Base-by-base conservation (phyloP, 345 rosid genomes). In the Hibiscus tridactylites region DNA sequence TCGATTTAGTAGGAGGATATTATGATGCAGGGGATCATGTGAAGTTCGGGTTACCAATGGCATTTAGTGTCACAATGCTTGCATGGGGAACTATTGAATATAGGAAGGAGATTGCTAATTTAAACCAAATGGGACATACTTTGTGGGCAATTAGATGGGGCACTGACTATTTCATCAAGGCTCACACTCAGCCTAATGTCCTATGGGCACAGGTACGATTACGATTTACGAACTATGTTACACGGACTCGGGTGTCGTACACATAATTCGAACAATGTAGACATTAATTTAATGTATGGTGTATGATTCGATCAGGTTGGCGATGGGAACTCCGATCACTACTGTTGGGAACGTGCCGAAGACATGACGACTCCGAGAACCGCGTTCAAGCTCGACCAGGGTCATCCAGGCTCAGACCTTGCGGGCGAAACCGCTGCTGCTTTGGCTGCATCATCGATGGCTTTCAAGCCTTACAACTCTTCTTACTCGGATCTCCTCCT, bases 401-500 rank as follows among this genome's bases (percentile, higher is more conserved):
- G 84, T 12, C 82, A 88, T 74, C 97, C 93, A 19, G 96, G 96
- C n/a, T 91, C 98, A 0, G 96, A 93, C 76, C 79, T 93, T 47
- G 92, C 96, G 0, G 96, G 82, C 26, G 98, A 91, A 84, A 91
- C 96, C 6, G 88, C 96, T 15, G 95, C 95, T 9, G 93, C 98
- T n/a, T 76, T 90, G 69, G 98, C 95, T 17, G 90, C 93, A 3
- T 79, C 98, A 67, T 68, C 98, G 67, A 67, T 90, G 42, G 98
- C 90, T 71, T 93, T 93, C 82, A 85, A 77, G 78, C 96, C 88
- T 9, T 89, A 83, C 79, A 84, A 93, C 74, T 87, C 95, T 19
- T 85, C 98, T 76, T 91, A 90, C 77, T 90, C 96, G 28, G 59
- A 71, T 49, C 79, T 80, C 50, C 92, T 88, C 72, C 67, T 90